These are phyloP conservation scores for Pseudevernia furfuracea DNA, from an alignment of 495 filamentous ascomycete species.

Conservation along the genomic window DNA sequence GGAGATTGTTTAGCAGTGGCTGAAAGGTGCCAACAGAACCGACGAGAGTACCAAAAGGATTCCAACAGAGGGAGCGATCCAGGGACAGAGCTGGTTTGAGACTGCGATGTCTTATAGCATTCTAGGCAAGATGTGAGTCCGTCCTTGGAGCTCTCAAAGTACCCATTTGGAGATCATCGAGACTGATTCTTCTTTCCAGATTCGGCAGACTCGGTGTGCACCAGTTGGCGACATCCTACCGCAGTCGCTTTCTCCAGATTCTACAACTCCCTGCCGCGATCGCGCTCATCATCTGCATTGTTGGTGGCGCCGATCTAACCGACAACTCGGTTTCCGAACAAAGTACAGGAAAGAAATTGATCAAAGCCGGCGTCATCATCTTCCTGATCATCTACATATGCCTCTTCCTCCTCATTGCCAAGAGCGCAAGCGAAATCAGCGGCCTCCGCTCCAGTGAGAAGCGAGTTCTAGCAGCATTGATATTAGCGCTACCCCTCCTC, in stretches of 20 bases:
- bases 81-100: background rate
- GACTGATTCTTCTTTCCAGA: background rate
- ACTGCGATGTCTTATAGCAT: background rate
- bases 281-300: constrained; percentile 18
- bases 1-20: background rate
- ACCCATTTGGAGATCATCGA: background rate
- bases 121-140: background rate
- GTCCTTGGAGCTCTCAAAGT: background rate
- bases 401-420: constrained; percentile 11
- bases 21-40: background rate
- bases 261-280: constrained; percentile 11
- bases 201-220: background rate
- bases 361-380: constrained; percentile 19
- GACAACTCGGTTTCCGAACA: background rate
- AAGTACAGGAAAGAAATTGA: constrained; percentile 10
- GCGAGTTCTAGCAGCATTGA: constrained; percentile 13
- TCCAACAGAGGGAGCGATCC: background rate
- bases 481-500: constrained; percentile 18
- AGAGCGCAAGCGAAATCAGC: constrained; percentile 9
- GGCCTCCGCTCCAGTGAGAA: constrained; percentile 10
- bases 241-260: constrained; percentile 13
- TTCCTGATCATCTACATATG: constrained; percentile 21
- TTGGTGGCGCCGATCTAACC: constrained; percentile 16
- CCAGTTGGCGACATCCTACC: background rate
- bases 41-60: background rate